Evolutionary conservation across 306 rosid genomes (phyloP).

Genomic region (Cucumis hystrix): DNA sequence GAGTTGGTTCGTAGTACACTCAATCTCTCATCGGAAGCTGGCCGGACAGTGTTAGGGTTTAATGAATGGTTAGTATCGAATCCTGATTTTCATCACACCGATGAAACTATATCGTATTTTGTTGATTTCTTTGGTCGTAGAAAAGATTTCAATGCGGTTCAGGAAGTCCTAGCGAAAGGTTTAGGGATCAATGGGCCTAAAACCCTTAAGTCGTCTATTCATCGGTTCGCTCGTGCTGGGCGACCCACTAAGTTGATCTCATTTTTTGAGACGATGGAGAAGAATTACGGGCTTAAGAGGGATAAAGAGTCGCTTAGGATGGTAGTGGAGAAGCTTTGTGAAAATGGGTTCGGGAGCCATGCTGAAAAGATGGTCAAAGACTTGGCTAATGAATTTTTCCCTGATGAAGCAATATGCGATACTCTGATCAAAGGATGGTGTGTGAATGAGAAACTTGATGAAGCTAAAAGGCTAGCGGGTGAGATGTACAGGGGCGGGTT

Average conservation of each 20-base stretch:
- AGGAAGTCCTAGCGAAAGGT: conserved; percentile 29
- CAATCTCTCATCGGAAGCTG: conserved; percentile 46
- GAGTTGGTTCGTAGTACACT: conserved; percentile 33
- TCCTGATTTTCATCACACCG: conserved; percentile 42
- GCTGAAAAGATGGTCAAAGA: conserved; percentile 72
- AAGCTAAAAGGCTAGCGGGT: conserved; percentile 56
- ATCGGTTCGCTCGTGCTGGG: conserved; percentile 57
- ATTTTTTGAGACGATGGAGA: conserved; percentile 67
- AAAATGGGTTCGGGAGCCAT: conserved; percentile 41
- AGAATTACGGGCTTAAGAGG: conserved; percentile 49
- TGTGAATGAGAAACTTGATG: conserved; percentile 46
- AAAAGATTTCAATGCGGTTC: conserved; percentile 64
- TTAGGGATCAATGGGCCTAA: conserved; percentile 29
- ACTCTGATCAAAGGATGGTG: conserved; percentile 62
- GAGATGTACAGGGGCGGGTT: conserved; percentile 86
- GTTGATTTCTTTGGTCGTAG: conserved; percentile 54
- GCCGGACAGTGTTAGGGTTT: conserved; percentile 46
- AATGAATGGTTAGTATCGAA: conserved; percentile 44
- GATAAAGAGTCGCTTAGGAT: conserved; percentile 32
- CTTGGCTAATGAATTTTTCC: conserved; percentile 56
- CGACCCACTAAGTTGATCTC: conserved; percentile 38
- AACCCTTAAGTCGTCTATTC: conserved; percentile 34
- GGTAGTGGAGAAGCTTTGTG: conserved; percentile 59
- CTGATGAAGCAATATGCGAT: conserved; percentile 46
- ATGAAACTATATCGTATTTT: conserved; percentile 47